Conservation (phyloP, 2,329 filamentous ascomycete species). For the Neonectria hederae region DNA sequence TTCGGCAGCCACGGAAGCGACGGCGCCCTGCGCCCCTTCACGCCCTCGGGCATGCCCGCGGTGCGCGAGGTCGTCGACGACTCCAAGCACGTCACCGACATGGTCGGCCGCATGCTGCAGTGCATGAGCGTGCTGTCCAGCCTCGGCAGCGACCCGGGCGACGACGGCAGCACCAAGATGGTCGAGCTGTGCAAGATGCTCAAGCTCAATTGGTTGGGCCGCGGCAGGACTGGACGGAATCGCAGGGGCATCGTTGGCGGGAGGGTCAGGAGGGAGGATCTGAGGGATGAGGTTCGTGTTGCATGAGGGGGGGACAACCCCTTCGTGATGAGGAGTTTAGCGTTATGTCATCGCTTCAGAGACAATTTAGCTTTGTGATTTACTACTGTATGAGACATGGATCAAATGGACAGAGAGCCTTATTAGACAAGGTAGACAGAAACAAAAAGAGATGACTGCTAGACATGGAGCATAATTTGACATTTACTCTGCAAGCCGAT, state of each 20-base stretch:
- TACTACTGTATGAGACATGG: neutral
- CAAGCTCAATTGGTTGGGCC: constrained; percentile 96
- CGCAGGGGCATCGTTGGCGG: constrained; percentile 87
- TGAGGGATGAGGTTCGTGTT: constrained; percentile 54
- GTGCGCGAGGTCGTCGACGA: constrained; percentile 70
- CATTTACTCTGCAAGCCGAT: neutral
- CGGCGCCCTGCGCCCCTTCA: constrained; percentile 60
- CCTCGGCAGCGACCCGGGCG: constrained; percentile 69
- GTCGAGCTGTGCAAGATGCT: constrained; percentile 85
- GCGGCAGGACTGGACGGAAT: constrained; percentile 89
- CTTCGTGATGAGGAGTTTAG: neutral
- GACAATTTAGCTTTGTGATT: neutral
- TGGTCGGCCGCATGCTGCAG: constrained; percentile 94
- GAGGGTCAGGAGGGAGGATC: constrained; percentile 59
- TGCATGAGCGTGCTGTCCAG: constrained; percentile 91
- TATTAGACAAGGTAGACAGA: neutral
- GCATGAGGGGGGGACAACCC: constrained; percentile 32
- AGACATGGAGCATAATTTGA: neutral
- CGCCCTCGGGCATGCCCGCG: constrained; percentile 53
- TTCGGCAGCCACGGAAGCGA: constrained; percentile 64
- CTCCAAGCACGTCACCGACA: constrained; percentile 87
- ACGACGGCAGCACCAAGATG: constrained; percentile 80
- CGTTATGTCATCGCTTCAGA: neutral
- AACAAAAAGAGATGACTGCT: neutral
- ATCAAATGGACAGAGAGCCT: neutral